Evolutionary conservation across 495 filamentous ascomycete species (phyloP).

Genomic region (Venustampulla echinocandica): DNA sequence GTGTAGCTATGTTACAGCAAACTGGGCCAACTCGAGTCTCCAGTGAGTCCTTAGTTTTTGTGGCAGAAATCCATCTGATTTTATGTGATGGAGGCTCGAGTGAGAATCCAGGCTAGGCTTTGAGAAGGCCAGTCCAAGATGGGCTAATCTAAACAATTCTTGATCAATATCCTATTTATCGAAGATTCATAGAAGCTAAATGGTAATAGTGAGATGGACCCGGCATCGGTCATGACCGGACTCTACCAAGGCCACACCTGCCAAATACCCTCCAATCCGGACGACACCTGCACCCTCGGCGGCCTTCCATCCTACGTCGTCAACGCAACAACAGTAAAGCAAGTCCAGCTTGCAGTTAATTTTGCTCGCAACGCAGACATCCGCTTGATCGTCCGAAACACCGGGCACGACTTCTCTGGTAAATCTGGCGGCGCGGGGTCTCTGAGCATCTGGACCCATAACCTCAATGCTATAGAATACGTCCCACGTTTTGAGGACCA

Average conservation of each 20-base stretch:
- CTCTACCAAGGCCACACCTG: slow-evolving; percentile 11
- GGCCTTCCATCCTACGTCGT: slow-evolving; percentile 41
- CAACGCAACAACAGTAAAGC: slow-evolving; percentile 32
- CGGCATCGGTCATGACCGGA: slow-evolving; percentile 8
- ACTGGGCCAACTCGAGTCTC: not conserved
- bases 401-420: slow-evolving; percentile 52
- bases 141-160: too few species aligned
- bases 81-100: too few species aligned
- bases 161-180: too few species aligned
- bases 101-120: too few species aligned
- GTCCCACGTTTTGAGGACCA: slow-evolving; percentile 3
- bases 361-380: slow-evolving; percentile 45
- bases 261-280: not conserved
- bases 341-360: slow-evolving; percentile 33
- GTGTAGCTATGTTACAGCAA: not conserved
- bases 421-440: slow-evolving; percentile 20
- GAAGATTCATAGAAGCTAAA: too few species aligned
- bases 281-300: slow-evolving; percentile 2
- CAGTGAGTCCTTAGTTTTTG: not conserved
- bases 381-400: slow-evolving; percentile 53
- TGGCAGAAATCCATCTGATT: not conserved
- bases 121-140: too few species aligned
- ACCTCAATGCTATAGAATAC: slow-evolving; percentile 14
- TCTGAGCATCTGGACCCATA: slow-evolving; percentile 18
- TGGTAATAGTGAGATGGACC: slow-evolving; percentile 1